Conservation (phyloP, 176 grass and related monocot species). For the Rhynchospora pubera region DNA sequence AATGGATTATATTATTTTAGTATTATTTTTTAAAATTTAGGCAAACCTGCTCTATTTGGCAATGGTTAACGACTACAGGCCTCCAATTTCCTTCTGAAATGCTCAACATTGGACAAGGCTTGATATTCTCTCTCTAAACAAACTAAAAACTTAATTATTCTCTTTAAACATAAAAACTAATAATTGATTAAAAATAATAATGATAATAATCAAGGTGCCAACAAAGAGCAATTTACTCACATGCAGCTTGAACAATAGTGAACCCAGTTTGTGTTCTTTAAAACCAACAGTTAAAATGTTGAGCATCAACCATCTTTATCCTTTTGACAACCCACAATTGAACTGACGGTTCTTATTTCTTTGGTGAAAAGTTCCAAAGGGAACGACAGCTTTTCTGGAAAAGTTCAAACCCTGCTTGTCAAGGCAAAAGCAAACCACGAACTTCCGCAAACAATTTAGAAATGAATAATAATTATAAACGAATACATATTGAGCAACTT, state of each 20-base stretch:
- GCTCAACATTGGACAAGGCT: not conserved
- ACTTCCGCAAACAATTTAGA: no score
- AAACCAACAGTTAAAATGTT: no score
- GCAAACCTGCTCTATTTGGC: no score
- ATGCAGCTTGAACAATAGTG: not conserved
- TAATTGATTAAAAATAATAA: not conserved
- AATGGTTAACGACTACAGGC: no score
- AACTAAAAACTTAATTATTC: not conserved
- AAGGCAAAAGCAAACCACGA: not conserved
- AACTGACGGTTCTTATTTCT: no score
- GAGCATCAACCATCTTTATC: no score
- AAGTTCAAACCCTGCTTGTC: not conserved
- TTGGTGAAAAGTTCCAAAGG: not conserved
- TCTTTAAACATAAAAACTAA: not conserved
- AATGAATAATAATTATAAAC: no score
- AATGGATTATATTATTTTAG: no score
- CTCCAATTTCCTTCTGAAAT: not conserved
- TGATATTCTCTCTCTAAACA: not conserved
- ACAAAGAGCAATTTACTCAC: not conserved
- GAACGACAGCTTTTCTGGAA: not conserved
- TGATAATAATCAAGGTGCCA: not conserved
- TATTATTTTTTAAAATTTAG: no score
- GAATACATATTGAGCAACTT: not conserved
- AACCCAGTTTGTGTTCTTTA: no score
- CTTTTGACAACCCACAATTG: no score